Conservation (phyloP, 2,329 filamentous ascomycete genomes). For the Trichoderma pleuroti region DNA sequence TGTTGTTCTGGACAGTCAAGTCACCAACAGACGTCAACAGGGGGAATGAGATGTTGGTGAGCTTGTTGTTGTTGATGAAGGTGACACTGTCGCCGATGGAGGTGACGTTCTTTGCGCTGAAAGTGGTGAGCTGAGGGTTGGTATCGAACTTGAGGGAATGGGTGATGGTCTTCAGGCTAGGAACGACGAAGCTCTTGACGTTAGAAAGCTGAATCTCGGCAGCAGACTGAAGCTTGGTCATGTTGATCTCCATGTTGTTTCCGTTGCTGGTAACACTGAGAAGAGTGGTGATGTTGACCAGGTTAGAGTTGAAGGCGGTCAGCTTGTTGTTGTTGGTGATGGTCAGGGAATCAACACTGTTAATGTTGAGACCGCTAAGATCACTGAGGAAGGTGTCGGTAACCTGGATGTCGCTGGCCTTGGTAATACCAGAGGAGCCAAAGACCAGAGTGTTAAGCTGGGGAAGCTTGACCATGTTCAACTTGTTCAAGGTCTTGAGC, state of each 20-base stretch:
- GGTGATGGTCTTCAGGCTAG: constrained; percentile 69
- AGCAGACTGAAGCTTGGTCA: constrained; percentile 71
- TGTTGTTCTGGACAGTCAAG: constrained; percentile 89
- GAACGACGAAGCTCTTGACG: constrained; percentile 68
- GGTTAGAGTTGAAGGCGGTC: constrained; percentile 68
- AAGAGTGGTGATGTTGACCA: constrained; percentile 68
- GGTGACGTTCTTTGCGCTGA: constrained; percentile 69
- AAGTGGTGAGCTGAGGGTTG: constrained; percentile 61
- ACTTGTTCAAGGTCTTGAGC: constrained; percentile 62
- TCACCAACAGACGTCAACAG: constrained; percentile 62
- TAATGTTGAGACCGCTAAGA: constrained; percentile 77
- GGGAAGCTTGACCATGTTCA: constrained; percentile 71
- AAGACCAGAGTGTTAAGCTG: constrained; percentile 49
- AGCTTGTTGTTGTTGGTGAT: constrained; percentile 91
- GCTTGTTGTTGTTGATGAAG: constrained; percentile 59
- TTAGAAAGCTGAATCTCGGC: constrained; percentile 60
- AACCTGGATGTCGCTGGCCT: constrained; percentile 68
- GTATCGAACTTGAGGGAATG: constrained; percentile 80
- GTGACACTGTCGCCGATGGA: constrained; percentile 54
- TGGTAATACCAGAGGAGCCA: constrained; percentile 56
- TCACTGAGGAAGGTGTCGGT: constrained; percentile 79
- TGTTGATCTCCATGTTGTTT: constrained; percentile 62
- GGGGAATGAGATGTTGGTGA: constrained; percentile 74
- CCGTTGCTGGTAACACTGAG: constrained; percentile 81
- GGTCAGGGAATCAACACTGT: constrained; percentile 66